Base-by-base conservation (phyloP, 495 filamentous ascomycete genomes). In the Hyphodiscus hymeniophilus region DNA sequence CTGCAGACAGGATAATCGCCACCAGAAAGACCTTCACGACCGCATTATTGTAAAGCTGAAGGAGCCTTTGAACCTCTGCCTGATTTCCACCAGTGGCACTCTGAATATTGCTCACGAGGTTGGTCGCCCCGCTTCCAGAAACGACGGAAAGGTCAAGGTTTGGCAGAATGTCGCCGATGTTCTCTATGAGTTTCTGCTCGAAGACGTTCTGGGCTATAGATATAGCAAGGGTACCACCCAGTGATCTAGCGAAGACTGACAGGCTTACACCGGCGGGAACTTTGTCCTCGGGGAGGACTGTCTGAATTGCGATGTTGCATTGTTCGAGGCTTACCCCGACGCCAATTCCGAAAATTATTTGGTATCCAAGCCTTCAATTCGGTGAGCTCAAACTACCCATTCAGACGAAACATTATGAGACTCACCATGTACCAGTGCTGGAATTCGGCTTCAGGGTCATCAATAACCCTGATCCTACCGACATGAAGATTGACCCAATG, bases 341-440 rank as follows among this genome's bases (percentile, higher is more conserved):
- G 0, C 84, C 86, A 12, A 85, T 56, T 7, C 84, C 86, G 7
- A 83, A 67, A 32, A 85, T 85, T 38, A 71, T 74, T 57, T 85
- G 77, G 58, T 79, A 87, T 8, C 81, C 81, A 40, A 82, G n/a
- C n/a, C n/a, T n/a, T n/a, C n/a, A n/a, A n/a, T n/a, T n/a, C n/a
- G n/a, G n/a, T n/a, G n/a, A n/a, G n/a, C n/a, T n/a, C n/a, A n/a
- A n/a, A n/a, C n/a, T n/a, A n/a, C n/a, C n/a, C n/a, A n/a, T n/a
- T n/a, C n/a, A n/a, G n/a, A n/a, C n/a, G n/a, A n/a, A n/a, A n/a
- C n/a, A n/a, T n/a, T n/a, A n/a, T n/a, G n/a, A n/a, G n/a, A n/a
- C n/a, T n/a, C n/a, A 77, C 82, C 82, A 88, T 24, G 72, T 65
- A 6, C 66, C 48, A 22, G 68, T 67, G 21, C 58, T 57, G 2